Conservation (phyloP, 108 stramenopile species). For the Cylindrotheca fusiformis region DNA sequence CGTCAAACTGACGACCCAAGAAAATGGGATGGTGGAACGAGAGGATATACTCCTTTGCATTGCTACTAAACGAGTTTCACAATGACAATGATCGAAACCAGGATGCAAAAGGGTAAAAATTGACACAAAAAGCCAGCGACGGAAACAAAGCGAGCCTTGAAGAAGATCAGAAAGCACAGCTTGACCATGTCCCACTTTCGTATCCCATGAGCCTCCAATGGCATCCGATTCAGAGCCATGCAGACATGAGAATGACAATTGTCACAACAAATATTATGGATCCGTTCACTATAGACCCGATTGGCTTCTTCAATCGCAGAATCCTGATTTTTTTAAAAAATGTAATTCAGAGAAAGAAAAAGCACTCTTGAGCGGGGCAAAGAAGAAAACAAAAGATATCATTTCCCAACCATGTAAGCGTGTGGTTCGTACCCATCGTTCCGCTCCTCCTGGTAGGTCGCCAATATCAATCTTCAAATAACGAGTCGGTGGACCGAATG, state of each 20-base stretch:
- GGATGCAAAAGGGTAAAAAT: slow-evolving; percentile 44
- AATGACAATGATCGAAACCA: neutral
- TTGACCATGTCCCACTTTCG: slow-evolving; percentile 94
- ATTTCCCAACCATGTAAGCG: neutral
- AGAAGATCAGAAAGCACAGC: slow-evolving; percentile 89
- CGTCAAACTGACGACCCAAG: no score
- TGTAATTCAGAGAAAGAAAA: no score
- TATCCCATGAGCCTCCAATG: slow-evolving; percentile 51
- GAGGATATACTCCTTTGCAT: no score
- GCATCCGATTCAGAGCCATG: slow-evolving; percentile 83
- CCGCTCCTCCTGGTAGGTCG: slow-evolving; percentile 28
- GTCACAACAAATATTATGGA: slow-evolving; percentile 91
- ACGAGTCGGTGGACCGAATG: slow-evolving; percentile 68
- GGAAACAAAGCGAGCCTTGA: slow-evolving; percentile 72
- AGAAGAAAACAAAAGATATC: no score
- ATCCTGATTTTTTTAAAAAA: no score
- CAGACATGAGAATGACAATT: slow-evolving; percentile 99
- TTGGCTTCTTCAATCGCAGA: slow-evolving; percentile 81
- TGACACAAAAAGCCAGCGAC: slow-evolving; percentile 51
- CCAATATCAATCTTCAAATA: slow-evolving; percentile 47
- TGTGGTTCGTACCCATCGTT: slow-evolving; percentile 19
- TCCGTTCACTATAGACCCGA: slow-evolving; percentile 76
- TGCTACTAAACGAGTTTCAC: neutral
- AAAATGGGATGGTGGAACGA: no score
- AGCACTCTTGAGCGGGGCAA: no score